Conservation (phyloP, 495 filamentous ascomycete genomes). For the Tuber calosporum region DNA sequence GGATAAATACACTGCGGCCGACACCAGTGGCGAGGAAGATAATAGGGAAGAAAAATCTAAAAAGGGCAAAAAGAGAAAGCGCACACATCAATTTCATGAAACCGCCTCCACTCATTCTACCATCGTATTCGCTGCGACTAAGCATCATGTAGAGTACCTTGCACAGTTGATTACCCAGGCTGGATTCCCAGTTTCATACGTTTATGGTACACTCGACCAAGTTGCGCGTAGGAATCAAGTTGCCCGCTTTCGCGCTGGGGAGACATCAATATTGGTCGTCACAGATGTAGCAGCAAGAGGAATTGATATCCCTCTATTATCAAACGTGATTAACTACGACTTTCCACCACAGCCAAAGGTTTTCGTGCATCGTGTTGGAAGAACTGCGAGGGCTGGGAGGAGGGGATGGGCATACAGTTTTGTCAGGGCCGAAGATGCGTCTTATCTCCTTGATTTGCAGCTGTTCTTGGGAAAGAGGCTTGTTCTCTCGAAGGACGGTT, state of each 20-base stretch:
- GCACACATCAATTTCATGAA: slow-evolving; percentile 49
- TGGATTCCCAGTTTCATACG: slow-evolving; percentile 83
- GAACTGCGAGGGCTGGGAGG: slow-evolving; percentile 86
- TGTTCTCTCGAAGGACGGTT: slow-evolving; percentile 47
- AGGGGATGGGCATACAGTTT: slow-evolving; percentile 93
- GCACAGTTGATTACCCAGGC: slow-evolving; percentile 61
- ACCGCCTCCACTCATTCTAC: slow-evolving; percentile 75
- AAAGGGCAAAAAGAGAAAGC: slow-evolving; percentile 64
- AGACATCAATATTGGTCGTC: slow-evolving; percentile 86
- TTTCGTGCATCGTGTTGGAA: slow-evolving; percentile 90
- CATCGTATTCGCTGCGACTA: slow-evolving; percentile 88
- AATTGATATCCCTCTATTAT: slow-evolving; percentile 93
- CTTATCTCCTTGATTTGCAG: slow-evolving; percentile 91
- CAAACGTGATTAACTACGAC: slow-evolving; percentile 98
- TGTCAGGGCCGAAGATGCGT: slow-evolving; percentile 71
- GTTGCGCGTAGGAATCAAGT: slow-evolving; percentile 86
- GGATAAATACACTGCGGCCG: slow-evolving; percentile 15
- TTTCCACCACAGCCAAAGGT: slow-evolving; percentile 96
- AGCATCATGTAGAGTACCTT: slow-evolving; percentile 96
- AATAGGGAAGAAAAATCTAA: slow-evolving; percentile 23
- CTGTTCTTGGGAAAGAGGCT: slow-evolving; percentile 80
- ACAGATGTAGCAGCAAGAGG: slow-evolving; percentile 95
- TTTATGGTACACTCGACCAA: slow-evolving; percentile 89
- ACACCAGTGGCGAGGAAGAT: slow-evolving; percentile 37
- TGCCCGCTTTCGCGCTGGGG: slow-evolving; percentile 72